Base-by-base conservation (phyloP, 768 basidiomycete species). In the Nevesoporus exiguus region DNA sequence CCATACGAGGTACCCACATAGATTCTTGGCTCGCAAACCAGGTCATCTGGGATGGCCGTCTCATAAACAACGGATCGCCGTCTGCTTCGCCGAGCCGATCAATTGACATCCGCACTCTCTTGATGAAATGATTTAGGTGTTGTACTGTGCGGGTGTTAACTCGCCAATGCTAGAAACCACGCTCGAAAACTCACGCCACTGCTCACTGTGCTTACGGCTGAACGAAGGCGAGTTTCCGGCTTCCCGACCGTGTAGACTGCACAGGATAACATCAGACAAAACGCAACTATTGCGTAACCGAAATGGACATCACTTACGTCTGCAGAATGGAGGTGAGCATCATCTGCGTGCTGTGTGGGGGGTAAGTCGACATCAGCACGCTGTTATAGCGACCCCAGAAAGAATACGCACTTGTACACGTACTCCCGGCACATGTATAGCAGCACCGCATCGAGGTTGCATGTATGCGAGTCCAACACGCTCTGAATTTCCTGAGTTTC, bases 21-120 rank as follows among this genome's bases (percentile, higher is more conserved):
- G 80, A 76, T 7, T 87, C 73, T 59, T 86, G 86, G 55, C 80
- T 84, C 30, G 80, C 73, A 58, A 87, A 87, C 88, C 88, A 90
- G 42, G 77, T 77, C 50, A 83, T 79, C 60, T 85, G 81, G 68
- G 81, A 89, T 0, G 88, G 88, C 0, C 86, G 80, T 25, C 87
- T 76, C 19, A 83, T 80, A 29, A 90, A 73, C 61, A 82, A 71
- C 61, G 82, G 71, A 55, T 85, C 75, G 0, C 77, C 81, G 33
- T 80, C 75, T 3, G 73, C 69, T 33, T 77, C 74, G n/a, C 73
- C 74, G 15, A 85, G 68, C 48, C 80, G 76, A 45, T 78, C 74
- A 19, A 87, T 75, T 17, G 83, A 75, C 25, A 72, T 63, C 61
- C 79, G 81, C 44, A 84, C 81, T 34, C 81, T 79, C 57, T 79